Base-by-base conservation (phyloP, 768 basidiomycete species). In the Aureoboletus auriporus region DNA sequence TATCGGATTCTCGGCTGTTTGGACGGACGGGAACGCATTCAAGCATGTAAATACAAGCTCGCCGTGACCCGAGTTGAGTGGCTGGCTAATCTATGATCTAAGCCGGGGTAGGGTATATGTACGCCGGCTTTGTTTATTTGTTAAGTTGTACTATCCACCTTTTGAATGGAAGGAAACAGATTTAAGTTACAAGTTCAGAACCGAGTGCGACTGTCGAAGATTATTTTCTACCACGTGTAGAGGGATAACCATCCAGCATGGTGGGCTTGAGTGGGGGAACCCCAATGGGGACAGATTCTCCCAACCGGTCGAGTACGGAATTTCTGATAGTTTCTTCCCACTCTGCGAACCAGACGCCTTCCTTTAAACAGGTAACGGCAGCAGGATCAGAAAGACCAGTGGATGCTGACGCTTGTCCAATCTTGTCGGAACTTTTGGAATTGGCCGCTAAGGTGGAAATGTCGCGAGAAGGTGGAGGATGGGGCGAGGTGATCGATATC, bases 261-360 rank as follows among this genome's bases (percentile, higher is more conserved):
- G n/a, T n/a, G n/a, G n/a, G n/a, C n/a, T 54, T 26, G 12, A 60
- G 51, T 14, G 58, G 9, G 26, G 51, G 44, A 14, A 35, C 57
- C 34, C 46, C 65, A 8, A 68, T 62, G 3, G 76, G 75, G 42
- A 57, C 49, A 31, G 49, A 39, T 8, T 47, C 50, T 33, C 71
- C 72, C 54, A 76, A 69, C n/a, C 71, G 69, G 44, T 62, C 65
- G 5, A 69, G 52, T 2, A 90, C 86, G 0, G 80, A 80, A 17
- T 78, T 73, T 37, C 70, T 71, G 46, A 93, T 88, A 1, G 80
- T 72, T 23, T 71, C 72, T 58, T 91, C 86, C 88, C 90, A 92
- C 45, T 71, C 71, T 62, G 74, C 76, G 63, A 90, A 86, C 89
- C 89, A 93, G 52, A 84, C 79, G 8, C 82, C 84, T 65, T 92